A percentile compares a stretch with the other conserved stretches of the same genome.
These are phyloP conservation scores for Saccharum spontaneum DNA, from an alignment of 176 grass and related monocot species.

Conservation along the genomic window DNA sequence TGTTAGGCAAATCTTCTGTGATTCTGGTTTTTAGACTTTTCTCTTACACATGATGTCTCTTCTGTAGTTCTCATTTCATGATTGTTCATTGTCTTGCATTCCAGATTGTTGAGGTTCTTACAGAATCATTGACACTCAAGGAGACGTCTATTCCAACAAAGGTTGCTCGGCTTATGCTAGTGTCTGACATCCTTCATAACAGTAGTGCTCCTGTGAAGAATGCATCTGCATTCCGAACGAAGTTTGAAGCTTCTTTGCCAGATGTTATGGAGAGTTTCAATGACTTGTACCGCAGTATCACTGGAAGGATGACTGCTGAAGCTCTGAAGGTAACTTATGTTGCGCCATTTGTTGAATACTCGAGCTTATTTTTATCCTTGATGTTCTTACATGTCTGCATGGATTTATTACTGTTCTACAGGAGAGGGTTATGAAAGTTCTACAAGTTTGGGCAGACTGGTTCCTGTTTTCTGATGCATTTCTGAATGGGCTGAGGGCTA, in stretches of 20 bases:
- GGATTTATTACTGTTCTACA: conserved; percentile 48
- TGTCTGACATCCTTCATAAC: conserved; percentile 98
- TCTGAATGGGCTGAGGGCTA: conserved; percentile 82
- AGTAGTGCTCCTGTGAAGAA: conserved; percentile 98
- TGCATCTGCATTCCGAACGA: conserved; percentile 91
- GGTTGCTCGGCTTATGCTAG: conserved; percentile 95
- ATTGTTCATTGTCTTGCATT: conserved; percentile 31
- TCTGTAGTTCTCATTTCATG: conserved; percentile 1
- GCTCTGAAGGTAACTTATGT: conserved; percentile 75
- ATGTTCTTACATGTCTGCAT: conserved; percentile 26
- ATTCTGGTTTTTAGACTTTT: background rate
- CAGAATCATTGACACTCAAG: conserved; percentile 91
- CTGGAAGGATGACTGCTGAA: conserved; percentile 97
- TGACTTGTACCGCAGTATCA: conserved; percentile 90
- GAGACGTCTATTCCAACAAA: conserved; percentile 94
- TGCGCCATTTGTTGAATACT: conserved; percentile 22
- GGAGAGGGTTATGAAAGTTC: conserved; percentile 95
- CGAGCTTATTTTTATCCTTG: conserved; percentile 18
- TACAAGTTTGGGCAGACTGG: conserved; percentile 99
- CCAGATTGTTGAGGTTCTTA: conserved; percentile 96
- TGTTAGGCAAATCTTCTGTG: background rate
- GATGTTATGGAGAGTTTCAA: conserved; percentile 96
- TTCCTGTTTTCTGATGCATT: conserved; percentile 99
- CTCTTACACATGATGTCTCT: background rate
- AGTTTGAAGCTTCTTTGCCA: conserved; percentile 85